phyloP scores from a whole-genome alignment of 73 alveolate genomes.

The Durusdinium trenchii region DNA sequence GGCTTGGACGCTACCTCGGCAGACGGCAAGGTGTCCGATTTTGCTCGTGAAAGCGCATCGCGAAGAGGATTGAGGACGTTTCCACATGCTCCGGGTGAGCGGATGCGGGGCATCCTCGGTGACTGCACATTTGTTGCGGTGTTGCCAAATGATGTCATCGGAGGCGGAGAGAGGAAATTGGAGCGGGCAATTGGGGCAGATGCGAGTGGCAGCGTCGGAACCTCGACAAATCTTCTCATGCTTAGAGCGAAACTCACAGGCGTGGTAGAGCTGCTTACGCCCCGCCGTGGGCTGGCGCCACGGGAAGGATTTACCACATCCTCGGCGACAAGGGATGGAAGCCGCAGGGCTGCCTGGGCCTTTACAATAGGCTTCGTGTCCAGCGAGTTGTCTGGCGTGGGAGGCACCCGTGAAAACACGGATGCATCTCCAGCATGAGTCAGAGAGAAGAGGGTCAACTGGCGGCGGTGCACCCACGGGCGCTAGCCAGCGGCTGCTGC shows the following conservation, averaged over 20 bases:
- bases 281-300: background rate
- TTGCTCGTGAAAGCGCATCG: background rate
- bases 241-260: background rate
- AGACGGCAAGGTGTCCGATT: background rate
- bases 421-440: background rate
- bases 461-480: too few relatives aligned
- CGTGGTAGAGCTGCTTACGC: background rate
- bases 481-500: background rate
- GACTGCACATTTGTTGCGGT: background rate
- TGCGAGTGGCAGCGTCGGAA: background rate
- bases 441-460: background rate
- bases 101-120: background rate
- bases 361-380: background rate
- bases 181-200: background rate
- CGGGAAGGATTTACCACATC: background rate
- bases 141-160: background rate
- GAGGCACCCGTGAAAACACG: background rate
- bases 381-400: background rate
- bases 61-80: background rate
- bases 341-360: conserved; percentile 15
- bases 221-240: conserved; percentile 27
- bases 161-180: background rate
- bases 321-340: background rate
- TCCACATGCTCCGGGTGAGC: background rate
- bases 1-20: background rate